phyloP scores from a whole-genome alignment of 306 rosid species.

The Gillenia trifoliata region DNA sequence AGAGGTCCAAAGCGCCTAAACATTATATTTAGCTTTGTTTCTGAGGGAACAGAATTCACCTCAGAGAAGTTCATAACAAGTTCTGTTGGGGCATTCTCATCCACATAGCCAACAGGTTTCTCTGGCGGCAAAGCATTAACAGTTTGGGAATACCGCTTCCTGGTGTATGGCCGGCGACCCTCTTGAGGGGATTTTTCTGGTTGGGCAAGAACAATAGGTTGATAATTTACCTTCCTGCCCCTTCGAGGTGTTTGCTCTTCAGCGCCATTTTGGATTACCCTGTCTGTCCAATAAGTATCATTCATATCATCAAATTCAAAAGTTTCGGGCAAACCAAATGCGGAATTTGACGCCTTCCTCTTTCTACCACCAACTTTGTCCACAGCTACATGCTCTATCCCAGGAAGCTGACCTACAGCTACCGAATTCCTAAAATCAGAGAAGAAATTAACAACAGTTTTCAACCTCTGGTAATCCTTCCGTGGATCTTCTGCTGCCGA shows the following conservation, averaged over 20 bases:
- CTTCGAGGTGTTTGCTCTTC: constrained; percentile 64
- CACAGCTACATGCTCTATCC: constrained; percentile 27
- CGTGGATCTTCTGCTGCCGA: constrained; percentile 62
- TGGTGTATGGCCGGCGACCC: constrained; percentile 60
- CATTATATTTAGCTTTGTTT: constrained; percentile 67
- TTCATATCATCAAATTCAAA: constrained; percentile 97
- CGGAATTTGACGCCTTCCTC: constrained; percentile 35
- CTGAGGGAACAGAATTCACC: constrained; percentile 75
- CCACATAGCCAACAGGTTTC: constrained; percentile 63
- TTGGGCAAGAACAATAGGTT: constrained; percentile 34
- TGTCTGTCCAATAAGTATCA: constrained; percentile 94
- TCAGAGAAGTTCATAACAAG: constrained; percentile 90
- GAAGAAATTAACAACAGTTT: constrained; percentile 60
- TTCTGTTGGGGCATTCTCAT: constrained; percentile 77
- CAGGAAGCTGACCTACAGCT: constrained; percentile 32
- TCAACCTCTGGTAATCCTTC: constrained; percentile 36
- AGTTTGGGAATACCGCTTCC: constrained; percentile 55
- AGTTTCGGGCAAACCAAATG: constrained; percentile 50
- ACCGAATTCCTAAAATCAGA: constrained; percentile 77
- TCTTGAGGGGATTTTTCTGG: constrained; percentile 55
- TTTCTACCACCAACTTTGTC: constrained; percentile 55
- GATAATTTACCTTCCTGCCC: constrained; percentile 48
- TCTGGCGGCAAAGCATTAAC: constrained; percentile 34
- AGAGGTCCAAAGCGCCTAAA: constrained; percentile 93
- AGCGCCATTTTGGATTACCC: constrained; percentile 76